These are phyloP conservation scores for Calonectria henricotiae DNA, from an alignment of 2,329 filamentous ascomycete species.

Conservation along the genomic window DNA sequence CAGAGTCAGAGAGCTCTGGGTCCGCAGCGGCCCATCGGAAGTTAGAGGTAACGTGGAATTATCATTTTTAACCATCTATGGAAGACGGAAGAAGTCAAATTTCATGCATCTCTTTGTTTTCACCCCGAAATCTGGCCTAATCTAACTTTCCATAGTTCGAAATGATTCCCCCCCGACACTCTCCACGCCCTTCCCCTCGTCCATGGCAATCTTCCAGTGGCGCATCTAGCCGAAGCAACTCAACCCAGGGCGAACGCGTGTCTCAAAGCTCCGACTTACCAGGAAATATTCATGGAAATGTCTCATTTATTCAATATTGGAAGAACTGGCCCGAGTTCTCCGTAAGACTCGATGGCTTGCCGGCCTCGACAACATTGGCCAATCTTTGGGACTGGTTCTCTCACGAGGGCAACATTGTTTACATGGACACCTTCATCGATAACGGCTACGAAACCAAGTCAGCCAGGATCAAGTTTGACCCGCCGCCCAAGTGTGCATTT, in stretches of 20 bases:
- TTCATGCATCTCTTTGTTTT: too few relatives aligned
- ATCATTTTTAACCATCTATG: not conserved
- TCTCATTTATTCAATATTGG: constrained; percentile 50
- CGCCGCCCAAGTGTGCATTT: constrained; percentile 69
- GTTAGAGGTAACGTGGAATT: too few relatives aligned
- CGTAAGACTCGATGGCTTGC: constrained; percentile 57
- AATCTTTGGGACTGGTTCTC: constrained; percentile 70
- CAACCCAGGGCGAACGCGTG: not conserved
- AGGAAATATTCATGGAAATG: too few relatives aligned
- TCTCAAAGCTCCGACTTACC: not conserved
- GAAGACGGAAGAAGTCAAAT: not conserved
- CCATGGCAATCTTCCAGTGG: not conserved
- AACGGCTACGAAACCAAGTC: constrained; percentile 45
- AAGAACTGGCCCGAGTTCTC: constrained; percentile 56
- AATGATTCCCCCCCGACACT: constrained; percentile 18
- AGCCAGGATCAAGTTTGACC: constrained; percentile 72
- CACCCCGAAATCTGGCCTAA: not conserved
- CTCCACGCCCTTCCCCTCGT: not conserved
- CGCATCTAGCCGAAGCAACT: not conserved
- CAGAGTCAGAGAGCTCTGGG: too few relatives aligned
- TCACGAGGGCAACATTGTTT: constrained; percentile 68
- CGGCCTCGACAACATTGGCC: constrained; percentile 57
- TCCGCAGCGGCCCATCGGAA: too few relatives aligned
- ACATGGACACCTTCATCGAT: constrained; percentile 68
- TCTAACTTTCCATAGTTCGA: not conserved